Evolutionary conservation across 805 yeast genomes (phyloP).

Genomic region (Tetrapisispora iriomotensis): DNA sequence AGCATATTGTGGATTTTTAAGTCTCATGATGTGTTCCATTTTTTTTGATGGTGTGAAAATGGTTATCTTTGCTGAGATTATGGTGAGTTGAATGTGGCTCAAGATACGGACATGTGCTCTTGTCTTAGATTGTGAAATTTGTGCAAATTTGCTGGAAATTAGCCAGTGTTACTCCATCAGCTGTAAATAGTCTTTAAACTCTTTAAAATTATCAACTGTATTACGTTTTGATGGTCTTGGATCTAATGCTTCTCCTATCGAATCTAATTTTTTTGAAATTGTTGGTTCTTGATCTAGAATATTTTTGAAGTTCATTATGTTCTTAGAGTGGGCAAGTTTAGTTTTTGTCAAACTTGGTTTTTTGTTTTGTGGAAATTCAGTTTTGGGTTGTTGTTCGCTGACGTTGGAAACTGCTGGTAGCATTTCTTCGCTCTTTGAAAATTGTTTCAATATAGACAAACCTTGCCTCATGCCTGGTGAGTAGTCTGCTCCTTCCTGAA

Average conservation of each 20-base stretch:
- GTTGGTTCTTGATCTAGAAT: too few relatives aligned
- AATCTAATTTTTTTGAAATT: too few relatives aligned
- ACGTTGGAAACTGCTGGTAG: neutral
- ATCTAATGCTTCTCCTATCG: too few relatives aligned
- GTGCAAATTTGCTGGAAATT: too few relatives aligned
- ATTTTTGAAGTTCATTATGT: conserved; percentile 2
- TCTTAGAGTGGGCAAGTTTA: conserved; percentile 3
- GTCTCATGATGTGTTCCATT: too few relatives aligned
- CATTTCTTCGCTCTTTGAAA: conserved; percentile 2
- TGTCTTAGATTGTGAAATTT: too few relatives aligned
- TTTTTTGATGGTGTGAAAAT: too few relatives aligned
- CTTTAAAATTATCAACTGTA: neutral
- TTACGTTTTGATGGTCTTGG: too few relatives aligned
- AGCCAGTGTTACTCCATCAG: neutral
- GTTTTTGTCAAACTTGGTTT: neutral
- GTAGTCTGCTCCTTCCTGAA: neutral
- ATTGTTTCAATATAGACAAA: neutral
- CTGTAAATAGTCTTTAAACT: neutral
- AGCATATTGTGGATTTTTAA: too few relatives aligned
- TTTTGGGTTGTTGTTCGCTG: neutral
- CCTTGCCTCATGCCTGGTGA: conserved; percentile 2
- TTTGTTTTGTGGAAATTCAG: neutral
- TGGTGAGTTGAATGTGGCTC: too few relatives aligned
- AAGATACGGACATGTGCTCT: too few relatives aligned
- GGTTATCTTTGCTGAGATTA: too few relatives aligned